Evolutionary conservation across 176 grass and related monocot genomes (phyloP).

Genomic region (Bothriochloa decipiens): DNA sequence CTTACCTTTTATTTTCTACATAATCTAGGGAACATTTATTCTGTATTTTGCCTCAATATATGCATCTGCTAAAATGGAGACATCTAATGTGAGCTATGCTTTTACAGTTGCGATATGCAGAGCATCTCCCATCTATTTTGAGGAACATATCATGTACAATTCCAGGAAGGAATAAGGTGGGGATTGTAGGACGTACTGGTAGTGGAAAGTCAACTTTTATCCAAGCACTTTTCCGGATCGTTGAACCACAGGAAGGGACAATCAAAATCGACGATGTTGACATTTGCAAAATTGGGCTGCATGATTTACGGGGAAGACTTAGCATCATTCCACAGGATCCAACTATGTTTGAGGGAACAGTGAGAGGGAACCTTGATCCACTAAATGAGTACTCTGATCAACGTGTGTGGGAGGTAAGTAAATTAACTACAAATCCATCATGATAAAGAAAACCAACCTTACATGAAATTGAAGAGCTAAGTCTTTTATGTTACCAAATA

Average conservation of each 20-base stretch:
- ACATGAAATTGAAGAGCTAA: not conserved
- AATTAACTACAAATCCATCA: constrained; percentile 18
- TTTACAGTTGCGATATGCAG: constrained; percentile 88
- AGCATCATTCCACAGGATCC: constrained; percentile 96
- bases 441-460: not conserved
- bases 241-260: constrained; percentile 76
- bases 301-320: constrained; percentile 78
- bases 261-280: constrained; percentile 82
- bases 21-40: not conserved
- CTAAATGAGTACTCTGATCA: constrained; percentile 78
- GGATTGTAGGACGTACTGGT: constrained; percentile 84
- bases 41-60: not conserved
- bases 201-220: constrained; percentile 91
- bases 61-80: not conserved
- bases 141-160: constrained; percentile 80
- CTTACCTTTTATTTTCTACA: too few species aligned
- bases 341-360: constrained; percentile 79
- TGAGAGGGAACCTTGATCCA: constrained; percentile 86
- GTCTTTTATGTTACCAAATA: not conserved
- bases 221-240: constrained; percentile 75
- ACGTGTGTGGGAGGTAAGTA: constrained; percentile 79
- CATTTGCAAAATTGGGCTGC: constrained; percentile 79
- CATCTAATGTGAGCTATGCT: constrained; percentile 29
- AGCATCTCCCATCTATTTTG: constrained; percentile 88
- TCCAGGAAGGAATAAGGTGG: constrained; percentile 85